Evolutionary conservation across 129 eudicot genomes (phyloP).

Genomic region (Centaurea solstitialis): DNA sequence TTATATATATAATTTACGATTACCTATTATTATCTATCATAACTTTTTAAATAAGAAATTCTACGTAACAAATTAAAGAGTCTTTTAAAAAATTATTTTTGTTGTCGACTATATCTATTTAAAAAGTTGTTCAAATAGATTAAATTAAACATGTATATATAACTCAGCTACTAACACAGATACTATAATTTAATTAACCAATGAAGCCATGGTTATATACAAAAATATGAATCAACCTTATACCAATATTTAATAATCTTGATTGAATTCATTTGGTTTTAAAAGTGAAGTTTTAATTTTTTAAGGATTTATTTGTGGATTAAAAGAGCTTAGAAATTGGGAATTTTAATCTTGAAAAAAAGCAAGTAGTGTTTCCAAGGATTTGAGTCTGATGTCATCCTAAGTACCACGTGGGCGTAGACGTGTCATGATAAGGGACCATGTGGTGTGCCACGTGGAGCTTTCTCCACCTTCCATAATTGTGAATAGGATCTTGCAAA

Average conservation of each 20-base stretch:
- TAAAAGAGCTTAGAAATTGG: conserved; percentile 8
- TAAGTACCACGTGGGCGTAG: conserved; percentile 33
- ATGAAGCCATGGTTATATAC: neutral
- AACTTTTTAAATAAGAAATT: too few relatives aligned
- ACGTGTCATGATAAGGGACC: conserved; percentile 38
- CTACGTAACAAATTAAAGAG: too few relatives aligned
- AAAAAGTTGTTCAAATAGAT: neutral
- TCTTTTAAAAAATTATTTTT: too few relatives aligned
- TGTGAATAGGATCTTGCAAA: neutral
- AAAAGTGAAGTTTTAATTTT: neutral
- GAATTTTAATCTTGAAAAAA: conserved; percentile 32
- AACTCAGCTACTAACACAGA: neutral
- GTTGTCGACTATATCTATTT: too few relatives aligned
- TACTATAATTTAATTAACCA: neutral
- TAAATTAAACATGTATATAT: neutral
- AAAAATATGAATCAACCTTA: neutral
- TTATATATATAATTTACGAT: too few relatives aligned
- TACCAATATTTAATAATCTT: neutral
- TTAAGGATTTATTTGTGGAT: neutral
- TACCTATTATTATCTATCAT: too few relatives aligned
- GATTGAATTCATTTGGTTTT: neutral
- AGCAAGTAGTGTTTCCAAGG: conserved; percentile 26
- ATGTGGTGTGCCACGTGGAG: conserved; percentile 37
- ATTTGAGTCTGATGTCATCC: conserved; percentile 16
- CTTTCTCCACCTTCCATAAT: conserved; percentile 25